Evolutionary conservation across 2,329 filamentous ascomycete genomes (phyloP), one percentile per base, ranked within the genome.

Genomic region (Chrysosphaeria jannelii): DNA sequence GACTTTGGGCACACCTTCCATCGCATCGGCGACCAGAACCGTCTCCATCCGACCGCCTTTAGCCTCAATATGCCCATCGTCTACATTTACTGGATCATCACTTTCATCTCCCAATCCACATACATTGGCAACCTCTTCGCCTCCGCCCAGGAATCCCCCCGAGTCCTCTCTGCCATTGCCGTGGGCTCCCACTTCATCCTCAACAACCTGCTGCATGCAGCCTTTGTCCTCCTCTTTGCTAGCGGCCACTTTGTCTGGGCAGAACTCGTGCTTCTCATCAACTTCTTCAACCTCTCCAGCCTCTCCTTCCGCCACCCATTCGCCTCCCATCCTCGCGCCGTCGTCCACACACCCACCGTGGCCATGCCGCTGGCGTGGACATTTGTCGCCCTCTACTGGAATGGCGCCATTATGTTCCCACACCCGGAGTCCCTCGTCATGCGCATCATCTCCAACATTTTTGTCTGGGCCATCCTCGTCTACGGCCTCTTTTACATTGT

Each of bases 351-450:
- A 8, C 62, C 74, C 5, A 64, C 65, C 21, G 62, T 78, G 12
- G 67, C 69, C 10, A 72, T 65, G 0, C 78, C 78, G 5, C 51
- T 89, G 33, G 72, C 69, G 2, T 90, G 75, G 72, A 78, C 69
- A 9, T 72, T 85, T 37, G 64, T 81, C 9, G 70, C 72, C 14
- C 53, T 90, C 25, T 81, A 79, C 51, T 89, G 75, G 74, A 74
- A 76, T 34, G 78, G 78, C 6, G 75, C 78, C 11, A 65, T 79
- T 22, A 71, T 72, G 39, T 59, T 81, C n/a, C 49, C 49, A n/a
- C 52, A 74, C 37, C 55, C 63, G 6, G 47, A 65, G 27, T 57
- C 49, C 27, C 42, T 76, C 4, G 52, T 67, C 2, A 67, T 71
- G n/a, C 53, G 74, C 22, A 66, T 89, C 33, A 58, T 85, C 13